Base-by-base conservation (phyloP, 352 stramenopile species). In the Thalassiosira sp. region DNA sequence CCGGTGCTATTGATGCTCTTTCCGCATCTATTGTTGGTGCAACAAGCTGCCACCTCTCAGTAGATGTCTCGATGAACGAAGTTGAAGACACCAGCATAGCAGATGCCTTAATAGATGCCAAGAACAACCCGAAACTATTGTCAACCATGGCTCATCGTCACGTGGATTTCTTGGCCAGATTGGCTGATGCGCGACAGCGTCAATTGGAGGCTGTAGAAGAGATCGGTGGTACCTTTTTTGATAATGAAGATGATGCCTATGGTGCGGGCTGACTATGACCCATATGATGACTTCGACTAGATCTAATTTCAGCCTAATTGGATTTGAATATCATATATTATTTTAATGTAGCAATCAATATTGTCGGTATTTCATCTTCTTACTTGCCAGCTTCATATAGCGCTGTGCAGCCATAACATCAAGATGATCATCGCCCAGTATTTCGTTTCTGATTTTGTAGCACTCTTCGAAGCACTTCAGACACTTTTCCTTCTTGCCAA, bases 11-110 rank as follows among this genome's bases (percentile, higher is more conserved):
- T n/a, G 83, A 93, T 69, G 83, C 87, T 49, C 60, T 93, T 20
- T 74, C 72, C 7, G 87, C 87, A 22, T 76, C 84, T 33, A 66
- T 85, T 61, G 10, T 85, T 64, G 53, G 22, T 5, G 40, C 67
- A 40, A 76, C 81, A 64, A 76, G 81, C 13, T 53, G 77, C 25
- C 20, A 73, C 22, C 6, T 93, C 2, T 62, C 35, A 8, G 62
- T 90, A 22, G 87, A 93, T 75, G 63, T 86, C 22, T 66, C 33
- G 53, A 84, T 93, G 78, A 93, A 93, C 66, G 16, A 64, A 18
- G 73, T 88, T 56, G 85, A 90, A 58, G 76, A 89, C 10, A 54
- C n/a, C n/a, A n/a, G 76, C 31, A 85, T 82, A 51, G 53, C 86
- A 37, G 22, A 68, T 62, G 85, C 84, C 43, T 64, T 93, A 13